Percentiles rank a stretch among this genome's conserved stretches.
Evolutionary conservation across 768 basidiomycete species (phyloP).

Genomic region (Lactifluus piperatus): DNA sequence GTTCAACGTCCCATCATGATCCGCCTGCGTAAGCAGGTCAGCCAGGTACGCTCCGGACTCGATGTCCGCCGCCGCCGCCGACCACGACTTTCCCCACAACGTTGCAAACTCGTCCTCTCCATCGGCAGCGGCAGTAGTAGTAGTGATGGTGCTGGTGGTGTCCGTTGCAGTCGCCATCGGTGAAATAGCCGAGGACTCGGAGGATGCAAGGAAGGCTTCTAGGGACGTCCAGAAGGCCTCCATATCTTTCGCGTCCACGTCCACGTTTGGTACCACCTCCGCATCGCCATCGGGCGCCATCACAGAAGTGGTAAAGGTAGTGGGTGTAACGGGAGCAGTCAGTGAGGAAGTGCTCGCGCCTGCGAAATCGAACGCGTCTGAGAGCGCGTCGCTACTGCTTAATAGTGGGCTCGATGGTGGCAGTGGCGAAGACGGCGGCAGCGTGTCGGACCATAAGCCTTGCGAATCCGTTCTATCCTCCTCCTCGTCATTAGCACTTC

Average conservation of each 20-base stretch:
- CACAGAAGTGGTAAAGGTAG: not conserved
- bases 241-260: constrained; percentile 1
- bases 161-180: not conserved
- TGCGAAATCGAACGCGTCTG: constrained; percentile 19
- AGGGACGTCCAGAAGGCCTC: constrained; percentile 8
- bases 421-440: constrained; percentile 28
- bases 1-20: not conserved
- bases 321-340: not conserved
- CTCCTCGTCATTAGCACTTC: not conserved
- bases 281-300: not conserved
- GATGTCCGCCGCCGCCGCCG: not conserved
- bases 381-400: constrained; percentile 19
- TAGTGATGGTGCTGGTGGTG: not conserved
- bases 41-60: not conserved
- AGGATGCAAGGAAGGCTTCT: constrained; percentile 9
- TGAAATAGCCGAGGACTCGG: not conserved
- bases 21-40: not conserved
- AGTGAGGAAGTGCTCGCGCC: not conserved
- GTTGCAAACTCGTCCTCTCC: not conserved
- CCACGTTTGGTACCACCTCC: not conserved
- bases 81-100: not conserved
- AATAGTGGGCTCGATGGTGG: constrained; percentile 32
- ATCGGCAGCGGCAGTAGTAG: not conserved
- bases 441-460: constrained; percentile 22
- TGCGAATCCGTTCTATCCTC: constrained; percentile 1